phyloP scores from a whole-genome alignment of 345 rosid species.

The Salix dunnii region DNA sequence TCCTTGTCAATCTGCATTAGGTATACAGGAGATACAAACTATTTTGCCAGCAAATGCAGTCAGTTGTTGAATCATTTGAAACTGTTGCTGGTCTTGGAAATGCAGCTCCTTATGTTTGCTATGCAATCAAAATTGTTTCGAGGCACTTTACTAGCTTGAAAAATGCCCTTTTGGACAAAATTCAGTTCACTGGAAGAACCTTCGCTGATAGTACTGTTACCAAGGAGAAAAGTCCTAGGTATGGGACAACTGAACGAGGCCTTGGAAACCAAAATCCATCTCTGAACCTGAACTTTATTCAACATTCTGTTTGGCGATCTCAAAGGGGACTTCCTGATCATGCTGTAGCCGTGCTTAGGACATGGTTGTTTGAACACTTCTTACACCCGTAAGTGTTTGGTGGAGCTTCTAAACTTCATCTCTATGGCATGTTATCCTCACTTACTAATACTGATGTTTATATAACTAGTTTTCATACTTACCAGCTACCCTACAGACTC shows the following conservation, averaged over 20 bases:
- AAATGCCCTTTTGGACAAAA: conserved; percentile 19
- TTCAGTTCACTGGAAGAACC: conserved; percentile 10
- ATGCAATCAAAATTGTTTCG: conserved; percentile 15
- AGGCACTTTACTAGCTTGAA: conserved; percentile 25
- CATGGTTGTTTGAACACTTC: conserved; percentile 32
- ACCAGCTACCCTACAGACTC: conserved; percentile 28
- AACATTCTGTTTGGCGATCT: conserved; percentile 26
- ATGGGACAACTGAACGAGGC: conserved; percentile 1
- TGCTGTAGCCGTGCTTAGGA: conserved; percentile 26
- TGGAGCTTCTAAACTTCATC: background rate
- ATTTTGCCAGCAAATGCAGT: conserved; percentile 28
- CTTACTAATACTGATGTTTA: background rate
- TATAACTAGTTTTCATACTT: background rate
- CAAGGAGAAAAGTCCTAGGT: background rate
- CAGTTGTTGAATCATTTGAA: conserved; percentile 23
- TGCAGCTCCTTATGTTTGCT: conserved; percentile 15
- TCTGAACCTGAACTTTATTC: background rate
- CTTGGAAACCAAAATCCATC: background rate
- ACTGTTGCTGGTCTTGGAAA: conserved; percentile 24
- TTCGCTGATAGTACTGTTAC: background rate
- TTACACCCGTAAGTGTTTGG: conserved; percentile 27
- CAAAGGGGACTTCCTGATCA: conserved; percentile 30
- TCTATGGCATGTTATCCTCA: background rate
- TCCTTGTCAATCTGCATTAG: background rate
- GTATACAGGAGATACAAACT: conserved; percentile 20